Evolutionary conservation across 2,329 filamentous ascomycete genomes (phyloP).

Genomic region (Helicocarpus griseus): DNA sequence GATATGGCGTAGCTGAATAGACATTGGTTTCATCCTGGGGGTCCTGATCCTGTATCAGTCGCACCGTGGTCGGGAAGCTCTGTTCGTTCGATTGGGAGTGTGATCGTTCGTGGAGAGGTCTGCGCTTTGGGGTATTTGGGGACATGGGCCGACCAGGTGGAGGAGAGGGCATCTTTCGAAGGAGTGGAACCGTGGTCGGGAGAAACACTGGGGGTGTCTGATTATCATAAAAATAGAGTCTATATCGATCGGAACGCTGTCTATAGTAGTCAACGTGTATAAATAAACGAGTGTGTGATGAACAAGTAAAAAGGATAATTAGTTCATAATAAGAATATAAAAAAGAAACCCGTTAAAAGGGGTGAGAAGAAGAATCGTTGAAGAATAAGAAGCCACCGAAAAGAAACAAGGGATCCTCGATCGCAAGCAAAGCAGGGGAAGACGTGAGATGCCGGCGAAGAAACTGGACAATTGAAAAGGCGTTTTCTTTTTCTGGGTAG

Average conservation of each 20-base stretch:
- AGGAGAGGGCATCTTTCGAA: not conserved
- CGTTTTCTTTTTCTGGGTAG: too few relatives aligned
- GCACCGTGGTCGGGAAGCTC: conserved; percentile 28
- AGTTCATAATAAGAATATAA: not conserved
- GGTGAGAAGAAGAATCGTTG: not conserved
- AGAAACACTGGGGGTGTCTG: conserved; percentile 12
- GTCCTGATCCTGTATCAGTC: conserved; percentile 25
- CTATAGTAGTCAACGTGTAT: conserved; percentile 14
- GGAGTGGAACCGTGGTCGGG: conserved; percentile 11
- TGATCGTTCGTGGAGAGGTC: conserved; percentile 37
- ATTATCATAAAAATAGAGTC: conserved; percentile 14
- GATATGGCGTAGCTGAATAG: conserved; percentile 35
- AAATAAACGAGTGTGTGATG: not conserved
- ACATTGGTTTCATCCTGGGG: conserved; percentile 25
- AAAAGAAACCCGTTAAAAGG: not conserved
- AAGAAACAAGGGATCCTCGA: not conserved
- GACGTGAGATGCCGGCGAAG: too few relatives aligned
- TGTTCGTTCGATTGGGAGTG: conserved; percentile 37
- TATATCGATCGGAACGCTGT: not conserved
- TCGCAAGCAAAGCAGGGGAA: not conserved
- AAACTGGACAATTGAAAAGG: too few relatives aligned
- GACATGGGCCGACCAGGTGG: conserved; percentile 19
- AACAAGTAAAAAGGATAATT: not conserved
- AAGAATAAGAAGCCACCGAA: not conserved
- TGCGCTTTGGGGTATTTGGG: conserved; percentile 22